Percentiles rank a stretch among this genome's conserved stretches.
Conservation (phyloP, 2,329 filamentous ascomycete species). For the Aspergillus ibericus region DNA sequence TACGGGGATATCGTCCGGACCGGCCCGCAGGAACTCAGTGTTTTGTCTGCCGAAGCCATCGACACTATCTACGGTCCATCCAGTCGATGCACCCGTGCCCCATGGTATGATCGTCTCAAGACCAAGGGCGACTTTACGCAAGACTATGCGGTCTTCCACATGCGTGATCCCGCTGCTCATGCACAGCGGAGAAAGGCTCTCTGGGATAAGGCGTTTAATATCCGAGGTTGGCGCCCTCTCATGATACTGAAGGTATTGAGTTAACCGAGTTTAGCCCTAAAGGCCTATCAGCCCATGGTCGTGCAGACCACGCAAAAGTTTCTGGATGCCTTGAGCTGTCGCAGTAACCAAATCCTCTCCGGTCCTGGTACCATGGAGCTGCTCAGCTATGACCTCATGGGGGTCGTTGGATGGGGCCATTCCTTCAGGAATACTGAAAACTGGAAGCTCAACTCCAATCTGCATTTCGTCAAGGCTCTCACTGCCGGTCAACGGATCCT, state of each 20-base stretch:
- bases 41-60: neutral
- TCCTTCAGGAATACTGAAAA: neutral
- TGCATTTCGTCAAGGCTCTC: neutral
- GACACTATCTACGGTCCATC: neutral
- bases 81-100: neutral
- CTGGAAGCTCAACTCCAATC: neutral
- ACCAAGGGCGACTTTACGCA: neutral
- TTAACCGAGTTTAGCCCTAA: neutral
- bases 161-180: neutral
- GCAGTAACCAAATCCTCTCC: neutral
- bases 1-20: neutral
- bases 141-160: neutral
- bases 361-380: neutral
- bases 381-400: conserved; percentile 1
- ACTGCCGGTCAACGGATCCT: neutral
- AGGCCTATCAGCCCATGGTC: neutral
- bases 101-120: conserved; percentile 1
- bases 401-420: neutral
- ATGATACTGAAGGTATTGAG: neutral
- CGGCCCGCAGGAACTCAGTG: neutral
- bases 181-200: neutral
- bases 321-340: neutral
- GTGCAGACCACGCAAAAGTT: neutral
- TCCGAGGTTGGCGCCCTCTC: neutral
- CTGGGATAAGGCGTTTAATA: conserved; percentile 3